These are phyloP conservation scores for Bimuria novae-zelandiae DNA, from an alignment of 2,329 filamentous ascomycete species.

Conservation along the genomic window DNA sequence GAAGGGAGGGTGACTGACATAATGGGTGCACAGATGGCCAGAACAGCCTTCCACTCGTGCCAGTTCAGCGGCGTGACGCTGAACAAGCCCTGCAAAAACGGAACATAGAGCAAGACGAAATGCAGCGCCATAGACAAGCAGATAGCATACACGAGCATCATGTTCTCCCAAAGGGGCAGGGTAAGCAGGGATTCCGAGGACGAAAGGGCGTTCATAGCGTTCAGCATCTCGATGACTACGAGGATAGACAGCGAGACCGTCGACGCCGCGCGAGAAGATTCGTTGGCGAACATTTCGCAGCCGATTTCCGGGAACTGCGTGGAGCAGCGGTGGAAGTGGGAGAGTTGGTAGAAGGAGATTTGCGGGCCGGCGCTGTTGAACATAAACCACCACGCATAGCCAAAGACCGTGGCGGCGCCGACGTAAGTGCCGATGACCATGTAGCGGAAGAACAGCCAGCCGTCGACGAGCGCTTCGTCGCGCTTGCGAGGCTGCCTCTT, in stretches of 20 bases:
- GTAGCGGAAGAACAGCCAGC: conserved; percentile 98
- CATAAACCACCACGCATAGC: conserved; percentile 99
- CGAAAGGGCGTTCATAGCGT: conserved; percentile 96
- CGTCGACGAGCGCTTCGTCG: conserved; percentile 87
- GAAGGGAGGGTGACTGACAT: conserved; percentile 67
- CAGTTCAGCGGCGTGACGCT: conserved; percentile 85
- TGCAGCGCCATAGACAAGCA: conserved; percentile 90
- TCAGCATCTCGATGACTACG: conserved; percentile 99
- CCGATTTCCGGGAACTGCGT: conserved; percentile 85
- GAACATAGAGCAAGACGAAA: conserved; percentile 90
- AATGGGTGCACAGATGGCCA: conserved; percentile 86
- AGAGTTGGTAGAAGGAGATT: conserved; percentile 85
- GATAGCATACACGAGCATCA: conserved; percentile 97
- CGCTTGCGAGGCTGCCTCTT: conserved; percentile 86
- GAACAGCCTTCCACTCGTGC: conserved; percentile 89
- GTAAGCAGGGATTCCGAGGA: conserved; percentile 93
- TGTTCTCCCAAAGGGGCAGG: conserved; percentile 95
- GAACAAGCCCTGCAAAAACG: conserved; percentile 86
- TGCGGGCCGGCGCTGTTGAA: conserved; percentile 88
- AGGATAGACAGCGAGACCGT: conserved; percentile 90
- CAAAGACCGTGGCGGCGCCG: conserved; percentile 89
- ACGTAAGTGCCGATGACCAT: conserved; percentile 96
- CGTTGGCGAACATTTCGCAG: conserved; percentile 87
- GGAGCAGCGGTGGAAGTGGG: conserved; percentile 93
- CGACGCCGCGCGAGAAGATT: conserved; percentile 85